Evolutionary conservation across 208 protist species (phyloP).

Genomic region (Leishmania amazonensis): DNA sequence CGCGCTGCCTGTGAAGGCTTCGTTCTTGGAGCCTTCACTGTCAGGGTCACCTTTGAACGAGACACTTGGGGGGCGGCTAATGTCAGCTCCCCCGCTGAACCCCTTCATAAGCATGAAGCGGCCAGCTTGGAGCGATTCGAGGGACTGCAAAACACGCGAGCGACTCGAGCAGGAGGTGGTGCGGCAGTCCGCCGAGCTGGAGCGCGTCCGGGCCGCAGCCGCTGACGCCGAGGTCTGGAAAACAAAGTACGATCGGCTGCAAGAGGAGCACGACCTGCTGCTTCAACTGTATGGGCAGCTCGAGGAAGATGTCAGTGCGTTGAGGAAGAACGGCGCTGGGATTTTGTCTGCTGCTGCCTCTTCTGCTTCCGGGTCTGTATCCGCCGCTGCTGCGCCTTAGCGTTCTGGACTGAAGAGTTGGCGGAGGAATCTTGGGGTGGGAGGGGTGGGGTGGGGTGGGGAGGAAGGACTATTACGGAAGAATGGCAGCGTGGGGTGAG

Average conservation of each 20-base stretch:
- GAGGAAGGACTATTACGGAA: background rate
- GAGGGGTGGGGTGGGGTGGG: background rate
- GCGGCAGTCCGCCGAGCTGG: constrained; percentile 75
- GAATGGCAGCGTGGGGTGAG: background rate
- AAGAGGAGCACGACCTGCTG: constrained; percentile 63
- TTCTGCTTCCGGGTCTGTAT: background rate
- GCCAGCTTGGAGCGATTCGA: constrained; percentile 21
- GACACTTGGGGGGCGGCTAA: background rate
- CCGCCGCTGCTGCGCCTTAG: constrained; percentile 4
- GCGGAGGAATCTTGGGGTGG: background rate
- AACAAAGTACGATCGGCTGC: constrained; percentile 38
- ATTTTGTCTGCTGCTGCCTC: background rate
- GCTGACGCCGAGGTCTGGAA: constrained; percentile 34
- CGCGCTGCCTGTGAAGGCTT: background rate
- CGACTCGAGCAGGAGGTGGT: constrained; percentile 74
- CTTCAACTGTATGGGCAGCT: constrained; percentile 84
- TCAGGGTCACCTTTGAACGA: background rate
- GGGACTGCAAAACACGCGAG: constrained; percentile 30
- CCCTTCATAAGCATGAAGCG: constrained; percentile 24
- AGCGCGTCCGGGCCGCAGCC: constrained; percentile 46
- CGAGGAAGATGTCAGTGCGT: constrained; percentile 51
- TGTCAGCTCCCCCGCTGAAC: constrained; percentile 15
- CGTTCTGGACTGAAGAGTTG: background rate
- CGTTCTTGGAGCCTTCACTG: constrained; percentile 13
- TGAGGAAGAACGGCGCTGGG: constrained; percentile 7